phyloP scores from a whole-genome alignment of 169 alveolate genomes.

The Fabrea salina region DNA sequence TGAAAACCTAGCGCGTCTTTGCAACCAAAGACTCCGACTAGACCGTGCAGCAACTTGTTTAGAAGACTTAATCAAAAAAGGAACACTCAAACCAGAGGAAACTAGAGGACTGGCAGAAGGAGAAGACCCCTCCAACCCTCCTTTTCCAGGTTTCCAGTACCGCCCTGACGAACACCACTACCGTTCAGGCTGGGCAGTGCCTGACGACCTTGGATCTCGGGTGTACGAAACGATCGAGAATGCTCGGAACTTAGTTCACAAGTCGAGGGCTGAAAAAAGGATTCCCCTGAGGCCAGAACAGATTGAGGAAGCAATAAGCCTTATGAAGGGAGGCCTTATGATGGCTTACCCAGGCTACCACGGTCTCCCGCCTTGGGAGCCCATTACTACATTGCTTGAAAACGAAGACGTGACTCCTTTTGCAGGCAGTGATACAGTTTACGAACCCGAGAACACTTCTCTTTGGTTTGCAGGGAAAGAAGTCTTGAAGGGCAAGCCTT shows the following conservation, averaged over 20 bases:
- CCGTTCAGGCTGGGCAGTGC: slow-evolving; percentile 92
- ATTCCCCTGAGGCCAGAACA: slow-evolving; percentile 53
- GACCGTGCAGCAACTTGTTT: slow-evolving; percentile 82
- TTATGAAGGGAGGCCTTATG: slow-evolving; percentile 89
- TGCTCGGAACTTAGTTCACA: slow-evolving; percentile 80
- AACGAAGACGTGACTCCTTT: slow-evolving; percentile 59
- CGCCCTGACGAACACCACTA: slow-evolving; percentile 88
- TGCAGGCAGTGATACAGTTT: slow-evolving; percentile 68
- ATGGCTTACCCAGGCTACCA: slow-evolving; percentile 94
- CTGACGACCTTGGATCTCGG: slow-evolving; percentile 84
- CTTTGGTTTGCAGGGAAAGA: slow-evolving; percentile 97
- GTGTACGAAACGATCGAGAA: slow-evolving; percentile 81
- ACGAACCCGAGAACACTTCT: slow-evolving; percentile 75
- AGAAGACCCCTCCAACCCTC: slow-evolving; percentile 57
- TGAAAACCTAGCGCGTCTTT: slow-evolving; percentile 72
- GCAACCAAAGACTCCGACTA: slow-evolving; percentile 80
- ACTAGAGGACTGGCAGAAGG: slow-evolving; percentile 91
- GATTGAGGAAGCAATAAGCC: slow-evolving; percentile 76
- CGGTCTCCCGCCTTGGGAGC: slow-evolving; percentile 93
- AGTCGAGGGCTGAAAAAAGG: slow-evolving; percentile 69
- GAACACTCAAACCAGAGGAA: slow-evolving; percentile 93
- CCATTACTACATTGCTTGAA: slow-evolving; percentile 84
- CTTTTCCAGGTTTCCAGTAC: slow-evolving; percentile 84
- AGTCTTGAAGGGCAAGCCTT: slow-evolving; percentile 77
- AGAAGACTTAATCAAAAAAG: slow-evolving; percentile 89